Evolutionary conservation across 176 grass and related monocot species (phyloP), one percentile per base, ranked within the genome.

Genomic region (Cenchrus purpureus): DNA sequence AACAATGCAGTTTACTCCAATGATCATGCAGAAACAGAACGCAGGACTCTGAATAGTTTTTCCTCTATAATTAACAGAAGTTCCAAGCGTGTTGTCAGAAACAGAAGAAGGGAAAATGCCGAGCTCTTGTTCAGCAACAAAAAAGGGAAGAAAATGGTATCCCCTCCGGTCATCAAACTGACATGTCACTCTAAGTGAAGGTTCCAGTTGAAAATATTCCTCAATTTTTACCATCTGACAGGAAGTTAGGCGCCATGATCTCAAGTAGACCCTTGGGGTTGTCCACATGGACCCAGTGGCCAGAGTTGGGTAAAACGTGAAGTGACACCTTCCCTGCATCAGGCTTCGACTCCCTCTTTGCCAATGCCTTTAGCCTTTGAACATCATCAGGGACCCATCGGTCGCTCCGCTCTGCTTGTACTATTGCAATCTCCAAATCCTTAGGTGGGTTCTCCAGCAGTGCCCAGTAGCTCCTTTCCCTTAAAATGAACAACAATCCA

Each of bases 221-320:
- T 84, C 83, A 81, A 50, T 52, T 87, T 87, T 77, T 49, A 75
- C 37, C 72, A 32, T 34, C 14, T 43, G 81, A 87, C 52, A 89
- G 65, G 68, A 99, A 99, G 80, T 91, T 91, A 12, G 94, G 88
- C 15, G 50, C 86, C 86, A 96, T 90, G 49, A 99, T 96, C 56
- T 97, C 91, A 16, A 96, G 91, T 32, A 99, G 86, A 46, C 94
- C 94, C 80, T 92, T 97, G 42, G 91, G 94, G 67, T 99, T 99
- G 85, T 99, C 97, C 57, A 96, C 92, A 28, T 99, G 97, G 81
- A 97, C 94, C 97, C 97, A 99, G 53, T 99, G 97, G 64, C 97
- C 88, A 19, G 97, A 95, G 63, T 89, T 96, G 63, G 91, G 93
- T 29, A 99, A 90, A 73, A 94, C 43, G 55, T 99, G 88, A 66